Evolutionary conservation across 2,329 filamentous ascomycete species (phyloP).

Genomic region (Paecilomyces variotii): DNA sequence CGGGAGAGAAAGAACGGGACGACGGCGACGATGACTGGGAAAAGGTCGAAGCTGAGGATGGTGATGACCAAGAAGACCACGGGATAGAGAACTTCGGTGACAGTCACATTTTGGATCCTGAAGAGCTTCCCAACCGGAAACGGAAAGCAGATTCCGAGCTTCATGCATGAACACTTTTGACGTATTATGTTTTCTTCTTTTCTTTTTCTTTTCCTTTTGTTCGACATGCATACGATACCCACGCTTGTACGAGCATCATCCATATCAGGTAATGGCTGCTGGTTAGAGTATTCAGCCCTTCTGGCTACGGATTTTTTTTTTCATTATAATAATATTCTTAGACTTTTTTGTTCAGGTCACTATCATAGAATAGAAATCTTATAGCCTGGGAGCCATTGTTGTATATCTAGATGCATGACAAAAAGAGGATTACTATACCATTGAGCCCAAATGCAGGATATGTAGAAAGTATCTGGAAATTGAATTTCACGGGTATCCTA

Average conservation of each 20-base stretch:
- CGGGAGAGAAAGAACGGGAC: constrained; percentile 5
- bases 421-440: not conserved
- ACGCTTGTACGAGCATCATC: not conserved
- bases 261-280: not conserved
- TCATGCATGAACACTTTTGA: not conserved
- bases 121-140: constrained; percentile 5
- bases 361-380: not conserved
- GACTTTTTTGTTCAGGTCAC: not conserved
- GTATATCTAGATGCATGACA: not conserved
- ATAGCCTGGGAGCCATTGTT: not conserved
- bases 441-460: not conserved
- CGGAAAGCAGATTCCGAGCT: constrained; percentile 7
- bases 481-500: not conserved
- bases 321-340: not conserved
- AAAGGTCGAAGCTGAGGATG: constrained; percentile 32
- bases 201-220: not conserved
- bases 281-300: not conserved
- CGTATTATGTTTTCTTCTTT: not conserved
- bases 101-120: constrained; percentile 20
- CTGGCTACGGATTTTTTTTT: not conserved
- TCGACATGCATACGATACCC: not conserved
- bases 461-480: not conserved
- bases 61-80: constrained; percentile 22
- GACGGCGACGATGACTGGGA: constrained; percentile 36
- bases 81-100: constrained; percentile 24